These are phyloP conservation scores for Skeletonema costatum DNA, from an alignment of 108 stramenopile species.

Conservation along the genomic window DNA sequence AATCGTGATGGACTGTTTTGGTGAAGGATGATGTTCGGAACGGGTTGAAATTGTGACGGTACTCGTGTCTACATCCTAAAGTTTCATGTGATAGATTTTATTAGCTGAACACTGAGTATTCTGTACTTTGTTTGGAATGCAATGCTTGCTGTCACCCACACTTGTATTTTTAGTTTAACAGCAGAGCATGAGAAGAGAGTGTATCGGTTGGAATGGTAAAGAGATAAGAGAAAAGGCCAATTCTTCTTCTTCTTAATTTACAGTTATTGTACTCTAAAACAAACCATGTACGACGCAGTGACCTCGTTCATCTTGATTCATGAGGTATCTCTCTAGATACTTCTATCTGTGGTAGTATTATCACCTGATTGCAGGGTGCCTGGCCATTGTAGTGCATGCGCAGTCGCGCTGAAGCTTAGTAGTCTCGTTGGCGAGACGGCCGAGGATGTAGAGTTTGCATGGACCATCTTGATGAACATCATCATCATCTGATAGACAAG, in stretches of 20 bases:
- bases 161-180: background rate
- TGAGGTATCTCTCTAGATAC: background rate
- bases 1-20: background rate
- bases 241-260: background rate
- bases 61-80: background rate
- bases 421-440: too few species aligned
- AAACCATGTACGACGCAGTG: too few species aligned
- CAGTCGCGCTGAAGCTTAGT: too few species aligned
- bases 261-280: too few species aligned
- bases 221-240: background rate
- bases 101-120: background rate
- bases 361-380: too few species aligned
- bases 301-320: too few species aligned
- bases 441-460: too few species aligned
- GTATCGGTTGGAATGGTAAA: background rate
- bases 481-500: too few species aligned
- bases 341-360: background rate
- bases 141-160: background rate
- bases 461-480: too few species aligned
- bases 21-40: background rate
- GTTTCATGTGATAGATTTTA: background rate
- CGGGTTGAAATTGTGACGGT: slow-evolving; percentile 4
- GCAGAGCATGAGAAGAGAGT: background rate
- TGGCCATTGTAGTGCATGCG: too few species aligned
- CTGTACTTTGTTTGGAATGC: too few species aligned